Conservation (phyloP, 345 rosid genomes). For the Eucalyptus marginata region DNA sequence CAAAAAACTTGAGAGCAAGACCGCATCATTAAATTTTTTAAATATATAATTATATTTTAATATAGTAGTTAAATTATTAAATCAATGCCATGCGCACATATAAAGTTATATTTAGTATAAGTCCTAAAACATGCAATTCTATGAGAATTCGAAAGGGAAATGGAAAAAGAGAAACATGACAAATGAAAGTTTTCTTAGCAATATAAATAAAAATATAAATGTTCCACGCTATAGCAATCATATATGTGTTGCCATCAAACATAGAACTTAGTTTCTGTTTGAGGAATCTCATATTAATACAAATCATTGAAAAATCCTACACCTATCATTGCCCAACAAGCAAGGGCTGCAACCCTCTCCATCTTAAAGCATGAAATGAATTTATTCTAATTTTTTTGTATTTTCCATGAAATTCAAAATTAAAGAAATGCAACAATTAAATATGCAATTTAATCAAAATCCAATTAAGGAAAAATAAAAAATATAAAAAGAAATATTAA, state of each 20-base stretch:
- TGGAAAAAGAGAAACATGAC: background rate
- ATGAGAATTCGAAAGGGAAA: background rate
- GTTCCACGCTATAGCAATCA: background rate
- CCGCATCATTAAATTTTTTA: background rate
- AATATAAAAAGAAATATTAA: too few relatives aligned
- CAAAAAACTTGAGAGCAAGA: background rate
- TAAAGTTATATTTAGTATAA: background rate
- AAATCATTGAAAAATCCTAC: accelerated
- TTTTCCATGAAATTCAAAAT: too few relatives aligned
- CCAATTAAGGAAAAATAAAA: background rate
- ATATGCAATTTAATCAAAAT: too few relatives aligned
- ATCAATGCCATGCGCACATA: background rate
- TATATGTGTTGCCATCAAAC: background rate
- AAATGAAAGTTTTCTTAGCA: background rate
- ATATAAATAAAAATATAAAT: background rate
- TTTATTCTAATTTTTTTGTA: too few relatives aligned
- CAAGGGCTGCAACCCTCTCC: background rate
- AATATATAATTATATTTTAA: background rate
- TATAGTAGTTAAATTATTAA: background rate
- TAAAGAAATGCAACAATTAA: too few relatives aligned
- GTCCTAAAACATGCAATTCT: background rate
- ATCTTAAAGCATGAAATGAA: too few relatives aligned
- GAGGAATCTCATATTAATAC: background rate
- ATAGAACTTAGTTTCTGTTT: background rate
- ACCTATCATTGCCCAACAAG: background rate